Conservation (phyloP, 1,139 yeast genomes). For the Nakaseomyces delphensis region DNA sequence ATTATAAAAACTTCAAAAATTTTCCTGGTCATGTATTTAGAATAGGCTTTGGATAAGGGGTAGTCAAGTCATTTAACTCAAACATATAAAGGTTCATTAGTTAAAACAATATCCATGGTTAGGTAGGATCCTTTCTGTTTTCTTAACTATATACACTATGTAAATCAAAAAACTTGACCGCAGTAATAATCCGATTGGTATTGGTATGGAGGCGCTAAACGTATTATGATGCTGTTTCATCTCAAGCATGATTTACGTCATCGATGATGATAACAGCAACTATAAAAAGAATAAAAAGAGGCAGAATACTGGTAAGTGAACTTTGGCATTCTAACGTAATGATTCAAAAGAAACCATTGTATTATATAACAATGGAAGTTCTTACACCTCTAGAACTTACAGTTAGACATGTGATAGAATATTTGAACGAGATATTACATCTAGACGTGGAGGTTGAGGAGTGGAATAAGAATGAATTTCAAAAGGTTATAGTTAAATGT, state of each 20-base stretch:
- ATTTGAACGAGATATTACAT: neutral
- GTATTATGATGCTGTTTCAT: no score
- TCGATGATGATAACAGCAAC: neutral
- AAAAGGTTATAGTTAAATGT: neutral
- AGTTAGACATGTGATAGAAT: neutral
- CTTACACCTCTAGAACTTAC: neutral
- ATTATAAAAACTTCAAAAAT: constrained; percentile 3
- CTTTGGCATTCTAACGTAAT: neutral
- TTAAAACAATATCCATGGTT: no score
- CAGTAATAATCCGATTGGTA: no score
- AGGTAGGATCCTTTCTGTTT: no score
- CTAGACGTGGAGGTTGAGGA: neutral
- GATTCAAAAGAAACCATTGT: neutral
- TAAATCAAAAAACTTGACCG: no score
- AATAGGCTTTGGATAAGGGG: no score
- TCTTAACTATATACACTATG: no score
- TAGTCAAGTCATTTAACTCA: no score
- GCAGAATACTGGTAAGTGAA: neutral
- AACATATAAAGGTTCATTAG: no score
- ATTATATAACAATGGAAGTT: neutral
- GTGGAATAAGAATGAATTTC: constrained; percentile 1
- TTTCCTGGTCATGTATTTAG: no score
- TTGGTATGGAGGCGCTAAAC: no score
- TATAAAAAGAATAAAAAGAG: neutral
- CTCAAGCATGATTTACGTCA: neutral